Base-by-base conservation (phyloP, 2,329 filamentous ascomycete species). In the Hymenoscyphus scutula region DNA sequence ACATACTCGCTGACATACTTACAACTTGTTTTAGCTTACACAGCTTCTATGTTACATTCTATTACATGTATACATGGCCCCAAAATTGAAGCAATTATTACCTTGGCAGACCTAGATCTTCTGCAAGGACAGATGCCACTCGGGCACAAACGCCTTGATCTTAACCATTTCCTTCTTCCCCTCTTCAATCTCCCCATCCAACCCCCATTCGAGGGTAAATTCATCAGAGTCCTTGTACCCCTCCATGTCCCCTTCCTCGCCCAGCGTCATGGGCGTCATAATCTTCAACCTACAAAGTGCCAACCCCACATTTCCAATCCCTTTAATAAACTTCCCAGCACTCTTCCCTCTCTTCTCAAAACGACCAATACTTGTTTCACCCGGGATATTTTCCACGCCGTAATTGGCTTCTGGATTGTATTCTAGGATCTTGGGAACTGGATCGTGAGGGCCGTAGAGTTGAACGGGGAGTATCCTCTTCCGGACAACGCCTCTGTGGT, bases 401-500 rank as follows among this genome's bases (percentile, higher is more conserved):
- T 71, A 72, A 25, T 68, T 58, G 45, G 67, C 72, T 65, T 70
- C 71, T 1, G 79, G 75, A 1, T 77, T 71, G 71, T 88, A 88
- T 55, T 77, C 75, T 37, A 88, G 76, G 5, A 67, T 67, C 51
- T 74, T 69, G 11, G 81, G 72, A 23, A 74, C 70, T 2, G 72
- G 71, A 29, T 77, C 75, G 38, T 78, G 77, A 5, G 74, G 75
- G 6, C 78, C 78, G 74, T 94, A 95, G 17, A 97, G 72, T 67
- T 89, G 78, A 37, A 94, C 87, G 0, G 95, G 95, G 59, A 99
- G 76, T 57, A 98, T 86, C 57, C 95, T 84, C 81, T 97, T 97
- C 65, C 95, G 84, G 48, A 99, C 91, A 17, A 99, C 91, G 25
- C 95, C 95, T 13, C 90, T 93, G 77, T 99, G 95, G 74, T 93